Conservation (phyloP, 768 basidiomycete genomes). For the Mrakia frigida region DNA sequence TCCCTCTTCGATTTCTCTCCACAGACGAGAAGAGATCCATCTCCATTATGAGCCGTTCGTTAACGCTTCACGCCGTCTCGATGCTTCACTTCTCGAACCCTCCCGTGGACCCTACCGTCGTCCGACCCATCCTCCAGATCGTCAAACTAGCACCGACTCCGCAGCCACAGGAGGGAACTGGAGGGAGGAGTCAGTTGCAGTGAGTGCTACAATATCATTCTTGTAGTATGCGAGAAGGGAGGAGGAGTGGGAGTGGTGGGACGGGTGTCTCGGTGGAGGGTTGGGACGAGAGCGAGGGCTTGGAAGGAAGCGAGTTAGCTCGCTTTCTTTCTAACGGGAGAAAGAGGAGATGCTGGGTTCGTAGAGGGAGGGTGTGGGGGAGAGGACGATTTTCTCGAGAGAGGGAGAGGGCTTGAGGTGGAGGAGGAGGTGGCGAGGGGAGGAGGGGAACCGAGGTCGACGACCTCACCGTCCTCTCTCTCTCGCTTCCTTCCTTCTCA, state of each 20-base stretch:
- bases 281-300: no score
- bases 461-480: no score
- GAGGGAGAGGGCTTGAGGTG: not conserved
- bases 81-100: not conserved
- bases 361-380: no score
- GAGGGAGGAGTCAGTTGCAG: not conserved
- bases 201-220: not conserved
- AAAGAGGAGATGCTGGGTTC: no score
- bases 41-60: not conserved
- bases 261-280: no score
- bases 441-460: not conserved
- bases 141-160: not conserved
- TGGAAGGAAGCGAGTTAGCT: no score
- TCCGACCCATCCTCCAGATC: conserved; percentile 21
- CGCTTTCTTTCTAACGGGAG: no score
- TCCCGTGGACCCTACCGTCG: not conserved
- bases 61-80: conserved; percentile 17
- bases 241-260: not conserved
- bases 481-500: no score
- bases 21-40: no score
- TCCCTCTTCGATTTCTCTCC: no score
- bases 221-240: not conserved
- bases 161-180: not conserved
- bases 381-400: no score
- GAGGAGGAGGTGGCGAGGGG: not conserved